Evolutionary conservation across 352 stramenopile genomes (phyloP), one percentile per base, ranked within the genome.

Genomic region (Hyaloperonospora arabidopsidis): DNA sequence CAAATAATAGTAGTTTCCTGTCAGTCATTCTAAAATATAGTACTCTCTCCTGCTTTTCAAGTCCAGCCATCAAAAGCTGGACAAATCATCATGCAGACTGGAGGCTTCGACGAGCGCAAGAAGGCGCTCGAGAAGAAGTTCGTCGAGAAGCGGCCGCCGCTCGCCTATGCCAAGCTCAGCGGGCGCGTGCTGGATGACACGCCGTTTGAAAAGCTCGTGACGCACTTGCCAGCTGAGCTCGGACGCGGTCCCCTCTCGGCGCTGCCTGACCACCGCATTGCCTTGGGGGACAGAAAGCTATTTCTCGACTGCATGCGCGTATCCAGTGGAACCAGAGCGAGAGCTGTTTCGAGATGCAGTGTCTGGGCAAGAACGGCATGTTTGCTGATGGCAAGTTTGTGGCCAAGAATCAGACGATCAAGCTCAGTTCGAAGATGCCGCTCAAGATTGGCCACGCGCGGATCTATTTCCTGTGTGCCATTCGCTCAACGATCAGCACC

Each of bases 301-400:
- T 93, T 39, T 91, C 80, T 12, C 52, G 83, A 4, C 62, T 81
- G 43, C 83, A 93, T 50, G 83, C 79, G 52, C 74, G 76, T 34
- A 89, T 93, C 59, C 67, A 85, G 41, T 93, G 83, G 83, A 91
- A 77, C 45, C 64, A 78, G 40, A 72, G 69, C 15, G 79, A 86
- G 49, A 78, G 76, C 50, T 79, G 75, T 62, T 89, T 93, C 45
- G 78, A 93, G 61, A 43, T 93, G 36, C 58, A 75, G 39, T 87
- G 80, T 60, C 60, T 93, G 5, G 83, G 83, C 47, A 93, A 93
- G 65, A 93, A 93, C 60, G 80, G 80, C 18, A 70, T 93, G 46
- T 89, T 84, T 44, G 79, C 71, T 13, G 67, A 72, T 32, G 83
- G 83, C 51, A 80, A 76, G 45, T 84, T 76, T 49, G 66, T 93